phyloP scores from a whole-genome alignment of 257 asterid genomes.

The Solanum rostratum region DNA sequence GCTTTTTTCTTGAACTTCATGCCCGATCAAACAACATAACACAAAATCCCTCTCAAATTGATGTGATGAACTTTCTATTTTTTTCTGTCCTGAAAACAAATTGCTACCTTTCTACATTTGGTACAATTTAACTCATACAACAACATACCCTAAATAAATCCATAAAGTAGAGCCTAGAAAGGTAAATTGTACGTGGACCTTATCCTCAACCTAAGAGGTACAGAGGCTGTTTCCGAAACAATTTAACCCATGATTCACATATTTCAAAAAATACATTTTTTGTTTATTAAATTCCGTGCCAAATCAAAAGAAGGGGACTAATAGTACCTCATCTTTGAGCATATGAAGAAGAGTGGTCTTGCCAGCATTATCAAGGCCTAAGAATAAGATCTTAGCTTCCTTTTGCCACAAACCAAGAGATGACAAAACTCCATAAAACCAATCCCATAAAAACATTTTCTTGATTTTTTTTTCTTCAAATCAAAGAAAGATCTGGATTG shows the following conservation, averaged over 20 bases:
- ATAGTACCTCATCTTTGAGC: conserved; percentile 13
- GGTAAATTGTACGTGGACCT: no score
- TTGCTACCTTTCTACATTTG: neutral
- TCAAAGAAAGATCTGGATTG: neutral
- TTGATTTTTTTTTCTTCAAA: neutral
- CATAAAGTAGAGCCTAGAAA: neutral
- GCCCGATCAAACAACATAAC: neutral
- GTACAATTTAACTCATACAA: neutral
- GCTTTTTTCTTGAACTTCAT: neutral
- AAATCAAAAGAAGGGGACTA: neutral
- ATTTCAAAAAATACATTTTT: neutral
- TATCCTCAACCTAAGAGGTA: no score
- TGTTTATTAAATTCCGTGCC: neutral
- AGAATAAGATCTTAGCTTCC: conserved; percentile 11
- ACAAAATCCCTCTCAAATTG: no score
- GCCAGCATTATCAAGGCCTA: conserved; percentile 14
- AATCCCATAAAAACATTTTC: conserved; percentile 10
- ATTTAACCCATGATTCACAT: neutral
- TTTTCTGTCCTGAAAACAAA: neutral
- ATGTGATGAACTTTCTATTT: neutral
- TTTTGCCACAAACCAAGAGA: conserved; percentile 12
- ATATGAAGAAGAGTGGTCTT: conserved; percentile 14
- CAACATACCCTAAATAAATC: neutral
- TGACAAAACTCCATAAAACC: conserved; percentile 13
- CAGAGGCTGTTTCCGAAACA: neutral